Base-by-base conservation (phyloP, 108 stramenopile species). In the Cyclostephanos invisitatus region DNA sequence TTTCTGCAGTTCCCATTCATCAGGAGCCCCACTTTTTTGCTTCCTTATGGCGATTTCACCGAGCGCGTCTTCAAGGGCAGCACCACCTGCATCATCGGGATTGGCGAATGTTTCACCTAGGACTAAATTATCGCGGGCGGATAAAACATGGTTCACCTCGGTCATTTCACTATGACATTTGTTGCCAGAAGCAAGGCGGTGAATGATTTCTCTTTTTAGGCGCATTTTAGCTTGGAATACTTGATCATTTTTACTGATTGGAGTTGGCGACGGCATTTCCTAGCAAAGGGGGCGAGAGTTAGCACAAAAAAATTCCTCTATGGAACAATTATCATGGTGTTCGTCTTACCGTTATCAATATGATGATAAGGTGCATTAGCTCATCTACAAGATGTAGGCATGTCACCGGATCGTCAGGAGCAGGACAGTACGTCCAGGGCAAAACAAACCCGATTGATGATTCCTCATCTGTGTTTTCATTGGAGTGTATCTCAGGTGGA, bases 31-130 rank as follows among this genome's bases (percentile, higher is more conserved):
- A 46, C 82, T 66, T 47, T 79, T 78, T 11, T 63, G 65, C 65
- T 89, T 87, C 47, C 86, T 75, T 25, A 80, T 76, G 22, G 90
- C 94, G 24, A 95, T 88, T 48, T 95, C 90, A 9, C 73, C 59
- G 36, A 95, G 64, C 36, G 86, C 89, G 27, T 72, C 84, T 21
- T 83, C 90, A 21, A 95, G 78, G 3, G 89, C 90, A 28, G 91
- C 94, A 32, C 91, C 90, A 64, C 83, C 83, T 17, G 90, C 89
- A 80, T 94, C 93, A 75, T 94, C 93, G 2, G 90, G 90, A 57
- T 90, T 90, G 37, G 90, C 70, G 18, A 81, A 46, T 59, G 70
- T 63, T 49, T 76, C 64, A 10, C 69, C 64, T 55, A 81, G 67
- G 49, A 62, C 61, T 28, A 55, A 20, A 58, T 72, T 80, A 55